Evolutionary conservation across 1,284 basidiomycete species (phyloP), one percentile per base, ranked within the genome.

Genomic region (Sutorius eximius): DNA sequence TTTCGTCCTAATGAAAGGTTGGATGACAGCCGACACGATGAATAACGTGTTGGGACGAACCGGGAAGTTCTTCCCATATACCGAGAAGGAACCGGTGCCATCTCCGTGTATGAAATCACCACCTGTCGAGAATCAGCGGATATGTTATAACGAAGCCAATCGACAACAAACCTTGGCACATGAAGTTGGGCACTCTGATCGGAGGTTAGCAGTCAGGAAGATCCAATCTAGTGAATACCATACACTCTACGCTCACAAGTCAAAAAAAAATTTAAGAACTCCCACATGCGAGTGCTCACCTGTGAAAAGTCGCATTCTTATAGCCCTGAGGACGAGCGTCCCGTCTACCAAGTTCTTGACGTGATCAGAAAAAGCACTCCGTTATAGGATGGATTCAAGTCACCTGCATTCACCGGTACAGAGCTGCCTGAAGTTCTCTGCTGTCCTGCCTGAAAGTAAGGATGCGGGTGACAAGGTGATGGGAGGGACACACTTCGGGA

Each of bases 371-470:
- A 55, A 38, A 11, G 20, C 16, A 13, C 37, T 29, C 1, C 1
- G 12, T 16, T 6, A 13, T 11, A 33, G 7, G 44, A 15, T 50
- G 41, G 45, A 36, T 43, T 40, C 16, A 16, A 63, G 70, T 55
- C 55, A 93, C 91, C 93, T 82, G 73, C 87, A 92, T 75, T 98
- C 95, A 32, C 97, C 96, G 0, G 96, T 98, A 69, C 96, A 98
- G 20, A 98, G 77, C 65, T 98, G 95, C 55, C 96, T 81, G 66
- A 99, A 99, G 77, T 99, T 99, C 75, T 99, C 97, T 2, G 94
- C 92, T 0, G 96, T 98, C 67, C 91, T 93, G 61, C 20, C 51
- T n/a, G 33, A 40, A 40, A 27, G 27, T 59, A 20, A 51, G 56
- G 55, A 32, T 15, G 34, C 4, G 12, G 20, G 24, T 5, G 9